Conservation (phyloP, 2,329 filamentous ascomycete species). For the Lachnellula hyalina region DNA sequence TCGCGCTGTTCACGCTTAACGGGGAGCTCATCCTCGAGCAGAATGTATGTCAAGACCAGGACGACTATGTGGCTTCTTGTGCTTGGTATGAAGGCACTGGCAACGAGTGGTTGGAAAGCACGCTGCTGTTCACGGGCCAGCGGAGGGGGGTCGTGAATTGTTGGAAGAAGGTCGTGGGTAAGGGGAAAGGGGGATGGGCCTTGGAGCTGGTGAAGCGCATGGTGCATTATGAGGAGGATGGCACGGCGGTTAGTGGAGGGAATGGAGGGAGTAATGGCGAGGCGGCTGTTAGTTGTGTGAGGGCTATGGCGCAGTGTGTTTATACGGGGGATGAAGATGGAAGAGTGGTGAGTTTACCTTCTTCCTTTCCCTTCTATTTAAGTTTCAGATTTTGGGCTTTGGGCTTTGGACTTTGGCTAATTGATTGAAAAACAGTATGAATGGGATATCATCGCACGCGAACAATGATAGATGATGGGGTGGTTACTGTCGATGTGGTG, state of each 20-base stretch:
- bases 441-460: slow-evolving; percentile 34
- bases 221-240: slow-evolving; percentile 58
- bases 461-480: neutral
- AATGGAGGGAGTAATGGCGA: slow-evolving; percentile 40
- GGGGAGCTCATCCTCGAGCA: slow-evolving; percentile 78
- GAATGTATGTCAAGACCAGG: slow-evolving; percentile 64
- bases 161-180: slow-evolving; percentile 52
- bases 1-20: slow-evolving; percentile 82
- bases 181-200: slow-evolving; percentile 57
- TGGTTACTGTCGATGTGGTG: neutral
- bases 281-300: slow-evolving; percentile 78
- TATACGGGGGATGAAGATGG: slow-evolving; percentile 96
- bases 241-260: slow-evolving; percentile 20
- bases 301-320: slow-evolving; percentile 74
- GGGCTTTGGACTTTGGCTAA: slow-evolving; percentile 7
- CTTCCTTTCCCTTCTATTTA: neutral
- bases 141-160: slow-evolving; percentile 77
- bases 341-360: slow-evolving; percentile 63
- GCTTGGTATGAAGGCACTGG: slow-evolving; percentile 91
- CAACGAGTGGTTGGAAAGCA: slow-evolving; percentile 87
- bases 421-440: slow-evolving; percentile 20
- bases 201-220: slow-evolving; percentile 75
- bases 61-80: slow-evolving; percentile 75
- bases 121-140: slow-evolving; percentile 86
- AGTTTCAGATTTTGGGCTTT: neutral